A percentile compares a stretch with the other conserved stretches of the same genome.
Conservation (phyloP, 2,329 filamentous ascomycete species). For the Coleophoma eucalyptorum region DNA sequence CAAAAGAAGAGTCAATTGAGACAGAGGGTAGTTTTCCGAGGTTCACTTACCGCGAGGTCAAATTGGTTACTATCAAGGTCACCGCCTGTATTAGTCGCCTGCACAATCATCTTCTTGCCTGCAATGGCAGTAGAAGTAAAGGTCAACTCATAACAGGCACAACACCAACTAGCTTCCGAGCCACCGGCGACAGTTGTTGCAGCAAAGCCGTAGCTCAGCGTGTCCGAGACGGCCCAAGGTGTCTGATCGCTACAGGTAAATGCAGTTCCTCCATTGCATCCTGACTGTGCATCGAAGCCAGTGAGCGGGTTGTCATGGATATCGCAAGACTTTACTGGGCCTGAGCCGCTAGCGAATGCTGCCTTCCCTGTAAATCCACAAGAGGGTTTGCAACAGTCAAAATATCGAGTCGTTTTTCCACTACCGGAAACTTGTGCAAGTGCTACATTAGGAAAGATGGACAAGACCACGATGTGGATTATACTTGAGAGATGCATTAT, state of each 20-base stretch:
- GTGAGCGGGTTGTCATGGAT: conserved; percentile 48
- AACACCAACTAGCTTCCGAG: conserved; percentile 59
- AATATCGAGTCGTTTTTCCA: conserved; percentile 38
- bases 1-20: not conserved
- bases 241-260: conserved; percentile 59
- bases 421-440: conserved; percentile 15
- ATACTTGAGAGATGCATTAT: conserved; percentile 18
- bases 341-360: conserved; percentile 33
- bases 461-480: conserved; percentile 18
- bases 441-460: conserved; percentile 14
- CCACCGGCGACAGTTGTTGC: conserved; percentile 53
- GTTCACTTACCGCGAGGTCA: conserved; percentile 37
- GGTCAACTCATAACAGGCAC: conserved; percentile 53
- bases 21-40: not conserved
- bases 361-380: conserved; percentile 58
- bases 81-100: conserved; percentile 59
- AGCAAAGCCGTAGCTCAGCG: conserved; percentile 60
- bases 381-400: conserved; percentile 69
- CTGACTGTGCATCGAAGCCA: conserved; percentile 42
- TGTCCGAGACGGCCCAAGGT: conserved; percentile 56
- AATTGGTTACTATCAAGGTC: conserved; percentile 56
- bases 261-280: conserved; percentile 53
- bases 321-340: conserved; percentile 50
- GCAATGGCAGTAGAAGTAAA: conserved; percentile 45
- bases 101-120: conserved; percentile 63